These are phyloP conservation scores for Euptelea pleiosperma DNA, from an alignment of 164 flowering plant species.

Conservation along the genomic window DNA sequence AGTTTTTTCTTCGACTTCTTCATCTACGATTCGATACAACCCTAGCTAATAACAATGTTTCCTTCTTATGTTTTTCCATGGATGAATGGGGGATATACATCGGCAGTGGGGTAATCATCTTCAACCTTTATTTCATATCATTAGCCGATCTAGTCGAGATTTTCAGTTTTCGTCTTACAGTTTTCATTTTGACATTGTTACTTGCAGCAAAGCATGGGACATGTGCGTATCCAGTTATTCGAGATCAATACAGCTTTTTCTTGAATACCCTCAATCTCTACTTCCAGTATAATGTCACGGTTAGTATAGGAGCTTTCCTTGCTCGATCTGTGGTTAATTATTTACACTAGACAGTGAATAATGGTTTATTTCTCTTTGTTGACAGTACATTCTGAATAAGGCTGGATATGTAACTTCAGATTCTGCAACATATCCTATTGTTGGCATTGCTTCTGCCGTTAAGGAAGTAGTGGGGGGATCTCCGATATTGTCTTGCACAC, in stretches of 20 bases:
- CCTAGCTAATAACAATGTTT: conserved; percentile 34
- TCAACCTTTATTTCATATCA: conserved; percentile 1
- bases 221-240: conserved; percentile 56
- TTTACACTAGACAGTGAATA: too few relatives aligned
- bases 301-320: too few relatives aligned
- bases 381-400: conserved; percentile 51
- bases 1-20: conserved; percentile 1
- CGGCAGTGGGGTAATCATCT: conserved; percentile 77
- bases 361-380: too few relatives aligned
- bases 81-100: conserved; percentile 20
- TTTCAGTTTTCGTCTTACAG: too few relatives aligned
- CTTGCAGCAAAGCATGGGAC: conserved; percentile 83
- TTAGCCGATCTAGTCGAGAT: too few relatives aligned
- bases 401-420: too few relatives aligned
- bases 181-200: not conserved
- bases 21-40: not conserved
- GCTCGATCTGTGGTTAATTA: too few relatives aligned
- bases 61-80: conserved; percentile 27
- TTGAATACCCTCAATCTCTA: too few relatives aligned
- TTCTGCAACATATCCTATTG: conserved; percentile 59
- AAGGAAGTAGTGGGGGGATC: conserved; percentile 62
- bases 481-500: conserved; percentile 50
- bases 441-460: conserved; percentile 63
- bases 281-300: too few relatives aligned
- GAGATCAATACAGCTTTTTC: conserved; percentile 66